A percentile compares a stretch with the other conserved stretches of the same genome.
Conservation (phyloP, 305 asterid species). For the Caryopteris hybrid region DNA sequence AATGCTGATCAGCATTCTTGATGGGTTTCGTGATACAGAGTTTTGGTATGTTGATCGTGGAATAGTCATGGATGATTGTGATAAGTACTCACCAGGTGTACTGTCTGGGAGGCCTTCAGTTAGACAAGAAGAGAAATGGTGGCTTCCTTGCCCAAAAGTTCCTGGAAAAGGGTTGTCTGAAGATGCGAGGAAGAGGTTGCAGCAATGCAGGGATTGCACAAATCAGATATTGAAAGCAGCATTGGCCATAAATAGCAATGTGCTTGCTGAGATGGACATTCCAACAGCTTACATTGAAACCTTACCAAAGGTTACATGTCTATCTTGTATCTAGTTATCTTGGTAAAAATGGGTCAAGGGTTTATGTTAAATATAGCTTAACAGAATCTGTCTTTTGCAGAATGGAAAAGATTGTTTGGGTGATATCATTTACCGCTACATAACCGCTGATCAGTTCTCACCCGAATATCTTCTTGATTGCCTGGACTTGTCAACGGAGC, state of each 20-base stretch:
- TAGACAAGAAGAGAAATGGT: slow-evolving; percentile 98
- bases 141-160: slow-evolving; percentile 96
- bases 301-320: slow-evolving; percentile 69
- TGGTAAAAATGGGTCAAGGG: not conserved
- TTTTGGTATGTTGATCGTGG: slow-evolving; percentile 95
- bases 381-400: slow-evolving; percentile 30
- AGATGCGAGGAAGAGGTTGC: slow-evolving; percentile 79
- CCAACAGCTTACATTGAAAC: slow-evolving; percentile 74
- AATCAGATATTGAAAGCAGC: slow-evolving; percentile 97
- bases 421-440: slow-evolving; percentile 69
- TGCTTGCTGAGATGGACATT: slow-evolving; percentile 89
- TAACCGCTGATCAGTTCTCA: slow-evolving; percentile 82
- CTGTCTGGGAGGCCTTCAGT: slow-evolving; percentile 78
- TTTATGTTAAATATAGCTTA: not conserved
- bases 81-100: slow-evolving; percentile 34
- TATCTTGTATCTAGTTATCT: not conserved
- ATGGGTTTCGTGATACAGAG: slow-evolving; percentile 75
- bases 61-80: slow-evolving; percentile 49
- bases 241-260: slow-evolving; percentile 80
- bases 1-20: slow-evolving; percentile 83
- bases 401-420: slow-evolving; percentile 82
- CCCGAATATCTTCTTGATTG: slow-evolving; percentile 85
- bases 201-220: slow-evolving; percentile 92
- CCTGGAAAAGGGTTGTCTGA: slow-evolving; percentile 83
- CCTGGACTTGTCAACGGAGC: slow-evolving; percentile 87